phyloP scores from a whole-genome alignment of 1,139 yeast species.

The Magnusiomyces fungicola region DNA sequence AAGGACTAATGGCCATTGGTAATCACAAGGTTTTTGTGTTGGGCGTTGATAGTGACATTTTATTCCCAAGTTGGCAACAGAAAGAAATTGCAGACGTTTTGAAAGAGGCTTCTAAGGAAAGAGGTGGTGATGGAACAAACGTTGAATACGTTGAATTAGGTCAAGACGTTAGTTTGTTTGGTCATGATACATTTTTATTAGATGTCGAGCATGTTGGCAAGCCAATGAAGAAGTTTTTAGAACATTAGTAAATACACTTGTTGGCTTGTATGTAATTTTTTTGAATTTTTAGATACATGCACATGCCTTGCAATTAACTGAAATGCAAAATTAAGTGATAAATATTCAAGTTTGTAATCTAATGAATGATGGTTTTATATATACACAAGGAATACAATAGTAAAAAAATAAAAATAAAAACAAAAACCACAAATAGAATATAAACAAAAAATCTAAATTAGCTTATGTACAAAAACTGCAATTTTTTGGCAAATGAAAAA shows the following conservation, averaged over 20 bases:
- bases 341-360: no score
- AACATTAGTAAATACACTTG: constrained; percentile 15
- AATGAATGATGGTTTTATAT: no score
- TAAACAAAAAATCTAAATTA: no score
- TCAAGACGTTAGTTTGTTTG: constrained; percentile 68
- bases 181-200: constrained; percentile 83
- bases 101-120: constrained; percentile 32
- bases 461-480: no score
- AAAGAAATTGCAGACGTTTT: constrained; percentile 66
- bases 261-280: constrained; percentile 8
- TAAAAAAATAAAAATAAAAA: neutral
- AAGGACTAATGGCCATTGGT: constrained; percentile 59
- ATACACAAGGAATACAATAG: no score
- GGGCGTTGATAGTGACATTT: constrained; percentile 86
- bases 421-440: neutral
- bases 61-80: constrained; percentile 95
- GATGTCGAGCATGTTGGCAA: constrained; percentile 74
- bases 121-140: constrained; percentile 4
- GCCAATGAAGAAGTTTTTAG: constrained; percentile 60
- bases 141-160: constrained; percentile 61
- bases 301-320: no score
- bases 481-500: neutral
- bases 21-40: constrained; percentile 65
- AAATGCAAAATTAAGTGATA: no score
- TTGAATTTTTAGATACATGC: no score